phyloP scores from a whole-genome alignment of 2,329 filamentous ascomycete species.

The Calonectria pauciramosa region DNA sequence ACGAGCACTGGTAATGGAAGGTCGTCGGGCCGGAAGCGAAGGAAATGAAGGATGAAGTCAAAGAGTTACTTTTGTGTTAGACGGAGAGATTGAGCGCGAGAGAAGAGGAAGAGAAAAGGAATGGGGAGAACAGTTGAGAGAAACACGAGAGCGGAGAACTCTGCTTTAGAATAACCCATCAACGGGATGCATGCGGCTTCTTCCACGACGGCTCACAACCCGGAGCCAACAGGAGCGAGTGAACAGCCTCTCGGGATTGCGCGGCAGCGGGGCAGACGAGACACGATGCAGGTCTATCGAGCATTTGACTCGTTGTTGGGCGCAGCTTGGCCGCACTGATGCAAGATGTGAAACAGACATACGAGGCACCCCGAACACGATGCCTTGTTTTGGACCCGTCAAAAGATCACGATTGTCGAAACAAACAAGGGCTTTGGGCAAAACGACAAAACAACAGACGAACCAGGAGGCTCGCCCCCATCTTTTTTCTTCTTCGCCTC shows the following conservation, averaged over 20 bases:
- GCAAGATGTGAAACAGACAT: conserved; percentile 4
- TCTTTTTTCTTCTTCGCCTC: not conserved
- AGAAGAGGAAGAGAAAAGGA: not conserved
- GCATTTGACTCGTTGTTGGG: conserved; percentile 8
- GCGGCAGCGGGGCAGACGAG: conserved; percentile 20
- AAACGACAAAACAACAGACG: not conserved
- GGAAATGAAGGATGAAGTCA: conserved; percentile 4
- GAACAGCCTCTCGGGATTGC: conserved; percentile 15
- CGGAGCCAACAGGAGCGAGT: not conserved
- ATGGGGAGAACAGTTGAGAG: not conserved
- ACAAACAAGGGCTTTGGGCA: not conserved
- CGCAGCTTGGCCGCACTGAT: not conserved
- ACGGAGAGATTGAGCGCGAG: not conserved
- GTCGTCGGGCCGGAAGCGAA: not conserved
- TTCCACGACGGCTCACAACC: not conserved
- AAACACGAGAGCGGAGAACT: not conserved
- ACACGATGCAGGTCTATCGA: conserved; percentile 19
- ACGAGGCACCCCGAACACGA: not conserved
- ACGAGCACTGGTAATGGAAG: not conserved
- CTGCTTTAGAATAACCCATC: not conserved
- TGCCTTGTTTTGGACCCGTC: not conserved
- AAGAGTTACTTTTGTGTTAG: not conserved
- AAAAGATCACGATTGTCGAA: not conserved
- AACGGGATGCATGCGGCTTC: not conserved
- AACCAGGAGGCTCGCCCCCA: not conserved